These are phyloP conservation scores for Trichomonascaceae sp. DNA, from an alignment of 1,139 yeast species.

Conservation along the genomic window DNA sequence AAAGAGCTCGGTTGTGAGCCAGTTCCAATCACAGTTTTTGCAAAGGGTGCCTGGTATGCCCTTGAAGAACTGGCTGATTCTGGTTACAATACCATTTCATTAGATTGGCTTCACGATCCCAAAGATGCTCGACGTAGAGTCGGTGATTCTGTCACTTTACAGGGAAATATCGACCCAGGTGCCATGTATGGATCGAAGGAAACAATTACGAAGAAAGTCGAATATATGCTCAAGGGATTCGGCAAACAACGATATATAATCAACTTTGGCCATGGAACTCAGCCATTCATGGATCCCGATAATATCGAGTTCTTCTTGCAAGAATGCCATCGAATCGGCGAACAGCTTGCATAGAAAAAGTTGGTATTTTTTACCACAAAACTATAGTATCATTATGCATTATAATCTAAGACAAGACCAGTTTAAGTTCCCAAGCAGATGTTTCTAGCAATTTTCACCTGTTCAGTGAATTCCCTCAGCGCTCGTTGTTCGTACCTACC, in stretches of 20 bases:
- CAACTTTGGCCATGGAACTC: constrained; percentile 97
- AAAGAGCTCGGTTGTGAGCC: constrained; percentile 50
- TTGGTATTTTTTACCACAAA: neutral
- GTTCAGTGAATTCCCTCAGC: constrained; percentile 50
- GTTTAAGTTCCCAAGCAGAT: neutral
- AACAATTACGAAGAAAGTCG: constrained; percentile 70
- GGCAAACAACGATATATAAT: constrained; percentile 87
- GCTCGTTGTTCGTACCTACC: constrained; percentile 77
- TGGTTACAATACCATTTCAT: constrained; percentile 83
- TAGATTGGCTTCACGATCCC: constrained; percentile 90
- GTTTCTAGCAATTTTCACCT: constrained; percentile 28
- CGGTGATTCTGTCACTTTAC: constrained; percentile 75
- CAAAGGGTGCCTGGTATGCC: constrained; percentile 98
- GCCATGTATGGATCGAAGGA: constrained; percentile 85
- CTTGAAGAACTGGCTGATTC: constrained; percentile 74
- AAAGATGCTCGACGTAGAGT: constrained; percentile 76
- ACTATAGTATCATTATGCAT: neutral
- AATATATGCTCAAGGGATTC: constrained; percentile 81
- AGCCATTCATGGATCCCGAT: constrained; percentile 94
- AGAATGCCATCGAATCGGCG: constrained; percentile 80
- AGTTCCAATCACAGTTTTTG: constrained; percentile 84
- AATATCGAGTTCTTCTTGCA: constrained; percentile 74
- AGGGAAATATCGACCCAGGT: constrained; percentile 96
- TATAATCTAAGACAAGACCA: neutral
- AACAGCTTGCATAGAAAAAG: neutral